Evolutionary conservation across 164 flowering plant genomes (phyloP), one percentile per base, ranked within the genome.

Genomic region (Tetracentron sinense): DNA sequence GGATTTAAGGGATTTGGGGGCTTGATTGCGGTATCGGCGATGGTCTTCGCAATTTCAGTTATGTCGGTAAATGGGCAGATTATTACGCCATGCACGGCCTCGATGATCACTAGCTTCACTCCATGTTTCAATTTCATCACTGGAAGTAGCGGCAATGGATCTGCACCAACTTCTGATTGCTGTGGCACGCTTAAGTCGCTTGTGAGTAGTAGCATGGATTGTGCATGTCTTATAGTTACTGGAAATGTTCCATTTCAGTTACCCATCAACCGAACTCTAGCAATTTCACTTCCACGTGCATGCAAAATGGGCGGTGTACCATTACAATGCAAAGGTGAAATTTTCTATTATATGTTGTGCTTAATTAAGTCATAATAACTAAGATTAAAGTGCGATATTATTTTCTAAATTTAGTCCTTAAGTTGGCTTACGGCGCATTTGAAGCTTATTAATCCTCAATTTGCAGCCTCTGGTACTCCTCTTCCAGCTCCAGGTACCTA

Each of bases 401-500:
- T n/a, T n/a, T n/a, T n/a, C n/a, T n/a, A n/a, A n/a, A n/a, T n/a
- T n/a, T n/a, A n/a, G n/a, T n/a, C n/a, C n/a, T n/a, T n/a, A n/a
- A n/a, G n/a, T n/a, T n/a, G n/a, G n/a, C n/a, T n/a, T n/a, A n/a
- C n/a, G n/a, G n/a, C n/a, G n/a, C n/a, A 10, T 33, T 33, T 33
- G 38, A 33, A 33, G 38, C n/a, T n/a, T n/a, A n/a, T n/a, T n/a
- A n/a, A n/a, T 52, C 42, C 26, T 55, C 4, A 53, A 11, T 63
- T 75, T 81, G 75, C 87, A 87, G 91, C 86, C 16, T 14, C 85
- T 30, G 83, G 73, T 15, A 62, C 90, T 55, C 93, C 97, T 42
- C 63, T 79, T 61, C 83, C 97, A 22, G 78, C 97, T 77, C 95
- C 92, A 80, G 95, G 92, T 86, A 82, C 29, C 17, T n/a, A 44